phyloP scores from a whole-genome alignment of 768 basidiomycete genomes.

The Myochromella boudieri region DNA sequence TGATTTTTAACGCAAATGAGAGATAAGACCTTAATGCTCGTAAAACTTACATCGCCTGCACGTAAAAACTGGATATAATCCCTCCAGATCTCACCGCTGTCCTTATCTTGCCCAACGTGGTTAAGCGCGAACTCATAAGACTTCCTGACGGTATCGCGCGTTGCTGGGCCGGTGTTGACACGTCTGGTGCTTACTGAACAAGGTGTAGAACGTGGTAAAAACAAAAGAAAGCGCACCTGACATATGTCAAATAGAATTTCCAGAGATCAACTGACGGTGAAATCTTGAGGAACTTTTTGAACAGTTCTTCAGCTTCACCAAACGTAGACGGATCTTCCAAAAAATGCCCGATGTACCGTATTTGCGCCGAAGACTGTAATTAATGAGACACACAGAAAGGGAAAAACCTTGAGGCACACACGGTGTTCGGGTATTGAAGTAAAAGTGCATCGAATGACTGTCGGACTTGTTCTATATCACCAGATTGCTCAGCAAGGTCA shows the following conservation, averaged over 20 bases:
- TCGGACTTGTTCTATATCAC: slow-evolving; percentile 79
- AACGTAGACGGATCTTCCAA: slow-evolving; percentile 63
- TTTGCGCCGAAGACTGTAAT: slow-evolving; percentile 75
- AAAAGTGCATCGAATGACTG: slow-evolving; percentile 81
- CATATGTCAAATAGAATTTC: slow-evolving; percentile 92
- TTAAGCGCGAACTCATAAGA: slow-evolving; percentile 93
- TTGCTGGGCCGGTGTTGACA: slow-evolving; percentile 61
- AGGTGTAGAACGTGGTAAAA: slow-evolving; percentile 1
- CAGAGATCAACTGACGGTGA: slow-evolving; percentile 90
- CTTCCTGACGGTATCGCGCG: slow-evolving; percentile 77
- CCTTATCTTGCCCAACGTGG: slow-evolving; percentile 88
- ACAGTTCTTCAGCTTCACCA: slow-evolving; percentile 81
- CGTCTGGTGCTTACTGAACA: slow-evolving; percentile 41
- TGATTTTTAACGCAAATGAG: slow-evolving; percentile 11
- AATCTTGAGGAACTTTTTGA: slow-evolving; percentile 80
- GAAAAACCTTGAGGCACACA: slow-evolving; percentile 39
- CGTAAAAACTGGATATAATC: slow-evolving; percentile 92
- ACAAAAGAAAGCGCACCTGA: slow-evolving; percentile 61
- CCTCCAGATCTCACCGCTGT: slow-evolving; percentile 89
- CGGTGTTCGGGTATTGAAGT: slow-evolving; percentile 88
- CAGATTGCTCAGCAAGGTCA: slow-evolving; percentile 70
- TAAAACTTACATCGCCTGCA: slow-evolving; percentile 63
- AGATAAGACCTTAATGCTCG: slow-evolving; percentile 17
- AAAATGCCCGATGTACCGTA: slow-evolving; percentile 80
- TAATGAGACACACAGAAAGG: slow-evolving; percentile 12